These are phyloP conservation scores for Trichoderma sp. DNA, from an alignment of 2,329 filamentous ascomycete species.

Conservation along the genomic window DNA sequence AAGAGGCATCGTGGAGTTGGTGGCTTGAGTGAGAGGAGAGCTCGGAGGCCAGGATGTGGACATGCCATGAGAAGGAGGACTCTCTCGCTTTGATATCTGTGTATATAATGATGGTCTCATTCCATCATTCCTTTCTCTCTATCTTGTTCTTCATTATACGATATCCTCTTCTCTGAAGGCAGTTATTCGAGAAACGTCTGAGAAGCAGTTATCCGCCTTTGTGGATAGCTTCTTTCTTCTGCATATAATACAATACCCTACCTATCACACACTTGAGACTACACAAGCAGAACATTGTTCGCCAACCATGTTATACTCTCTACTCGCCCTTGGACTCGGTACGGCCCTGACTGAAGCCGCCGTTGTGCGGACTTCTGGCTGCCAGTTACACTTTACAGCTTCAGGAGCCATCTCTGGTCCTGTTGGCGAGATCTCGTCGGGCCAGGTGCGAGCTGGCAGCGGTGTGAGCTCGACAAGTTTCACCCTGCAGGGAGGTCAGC, in stretches of 20 bases:
- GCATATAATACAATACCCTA: not conserved
- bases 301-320: slow-evolving; percentile 25
- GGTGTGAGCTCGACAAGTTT: slow-evolving; percentile 51
- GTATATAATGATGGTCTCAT: slow-evolving; percentile 17
- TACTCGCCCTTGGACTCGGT: slow-evolving; percentile 28
- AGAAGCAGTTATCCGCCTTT: not conserved
- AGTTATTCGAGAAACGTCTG: not conserved
- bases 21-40: slow-evolving; percentile 12
- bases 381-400: slow-evolving; percentile 52
- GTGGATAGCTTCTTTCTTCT: not conserved
- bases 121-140: not conserved
- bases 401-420: slow-evolving; percentile 52
- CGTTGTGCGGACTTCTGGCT: slow-evolving; percentile 27
- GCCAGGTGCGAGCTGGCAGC: slow-evolving; percentile 57
- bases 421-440: slow-evolving; percentile 62
- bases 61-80: not conserved
- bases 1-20: slow-evolving; percentile 11
- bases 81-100: not conserved
- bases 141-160: not conserved
- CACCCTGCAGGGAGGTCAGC: slow-evolving; percentile 55
- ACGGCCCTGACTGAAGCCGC: slow-evolving; percentile 27
- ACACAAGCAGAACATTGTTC: not conserved
- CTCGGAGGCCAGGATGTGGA: not conserved
- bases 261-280: not conserved
- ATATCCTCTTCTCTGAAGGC: not conserved